phyloP scores from a whole-genome alignment of 2,329 filamentous ascomycete species.

The Colletotrichum noveboracense region DNA sequence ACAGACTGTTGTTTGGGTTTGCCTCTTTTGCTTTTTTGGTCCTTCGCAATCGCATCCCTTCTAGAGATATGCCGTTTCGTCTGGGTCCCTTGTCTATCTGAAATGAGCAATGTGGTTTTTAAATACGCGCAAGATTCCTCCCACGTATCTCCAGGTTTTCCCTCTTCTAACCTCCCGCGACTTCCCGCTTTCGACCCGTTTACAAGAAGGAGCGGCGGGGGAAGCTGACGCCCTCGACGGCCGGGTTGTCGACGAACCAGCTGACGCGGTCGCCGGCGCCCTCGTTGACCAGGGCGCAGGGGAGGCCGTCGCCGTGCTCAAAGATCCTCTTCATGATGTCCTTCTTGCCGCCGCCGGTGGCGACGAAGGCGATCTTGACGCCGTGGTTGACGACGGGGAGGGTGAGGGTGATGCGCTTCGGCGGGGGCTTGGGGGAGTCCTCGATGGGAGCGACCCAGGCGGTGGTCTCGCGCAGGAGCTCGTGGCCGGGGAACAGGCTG shows the following conservation, averaged over 20 bases:
- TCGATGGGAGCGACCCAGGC: slow-evolving; percentile 93
- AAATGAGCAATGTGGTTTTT: slow-evolving; percentile 1
- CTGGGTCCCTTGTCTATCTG: slow-evolving; percentile 9
- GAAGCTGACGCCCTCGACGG: slow-evolving; percentile 84
- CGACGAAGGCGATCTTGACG: slow-evolving; percentile 87
- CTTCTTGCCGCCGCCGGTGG: slow-evolving; percentile 88
- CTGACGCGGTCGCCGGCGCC: slow-evolving; percentile 83
- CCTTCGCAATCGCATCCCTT: not conserved
- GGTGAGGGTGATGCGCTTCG: slow-evolving; percentile 88
- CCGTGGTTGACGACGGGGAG: slow-evolving; percentile 90
- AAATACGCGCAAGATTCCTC: not conserved
- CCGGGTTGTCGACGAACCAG: slow-evolving; percentile 92
- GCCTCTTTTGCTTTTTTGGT: not conserved
- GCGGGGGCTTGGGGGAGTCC: slow-evolving; percentile 93
- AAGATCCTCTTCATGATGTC: slow-evolving; percentile 93
- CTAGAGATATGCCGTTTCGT: slow-evolving; percentile 4
- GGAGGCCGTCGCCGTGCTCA: slow-evolving; percentile 79
- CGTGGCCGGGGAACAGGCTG: slow-evolving; percentile 91
- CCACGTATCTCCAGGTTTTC: not conserved
- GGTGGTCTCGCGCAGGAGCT: slow-evolving; percentile 81
- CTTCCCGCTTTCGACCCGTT: not conserved
- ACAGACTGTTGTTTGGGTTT: not conserved
- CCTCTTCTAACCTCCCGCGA: not conserved
- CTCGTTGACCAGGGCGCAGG: slow-evolving; percentile 88
- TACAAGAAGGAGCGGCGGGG: slow-evolving; percentile 73